These are phyloP conservation scores for Ascoidea tarda DNA, from an alignment of 805 yeast species.

Conservation along the genomic window DNA sequence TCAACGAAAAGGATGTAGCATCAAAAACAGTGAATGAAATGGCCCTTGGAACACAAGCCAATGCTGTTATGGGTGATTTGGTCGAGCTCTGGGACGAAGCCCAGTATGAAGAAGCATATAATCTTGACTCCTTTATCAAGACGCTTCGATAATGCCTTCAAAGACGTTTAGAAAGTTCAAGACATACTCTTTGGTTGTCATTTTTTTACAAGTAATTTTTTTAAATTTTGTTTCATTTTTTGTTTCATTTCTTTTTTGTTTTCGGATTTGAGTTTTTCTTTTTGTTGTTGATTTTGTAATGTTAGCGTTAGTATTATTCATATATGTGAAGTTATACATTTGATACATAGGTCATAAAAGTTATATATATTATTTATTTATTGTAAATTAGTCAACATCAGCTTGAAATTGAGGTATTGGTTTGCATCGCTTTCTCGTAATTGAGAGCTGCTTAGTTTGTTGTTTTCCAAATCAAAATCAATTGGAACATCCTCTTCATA, in stretches of 20 bases:
- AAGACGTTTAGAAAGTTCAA: background rate
- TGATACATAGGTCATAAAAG: too few species aligned
- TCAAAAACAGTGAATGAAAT: slow-evolving; percentile 38
- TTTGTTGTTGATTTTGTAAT: too few species aligned
- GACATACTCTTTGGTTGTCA: too few species aligned
- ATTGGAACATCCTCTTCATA: slow-evolving; percentile 20
- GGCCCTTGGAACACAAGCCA: slow-evolving; percentile 75
- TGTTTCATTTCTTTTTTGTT: too few species aligned
- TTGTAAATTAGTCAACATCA: too few species aligned
- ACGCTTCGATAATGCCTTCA: slow-evolving; percentile 33
- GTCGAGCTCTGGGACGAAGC: slow-evolving; percentile 94
- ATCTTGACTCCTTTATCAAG: slow-evolving; percentile 83
- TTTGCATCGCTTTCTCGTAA: slow-evolving; percentile 28
- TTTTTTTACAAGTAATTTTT: too few species aligned
- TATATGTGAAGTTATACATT: too few species aligned
- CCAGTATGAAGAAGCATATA: slow-evolving; percentile 94
- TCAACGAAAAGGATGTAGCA: slow-evolving; percentile 22
- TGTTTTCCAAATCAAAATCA: slow-evolving; percentile 15
- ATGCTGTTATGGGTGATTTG: slow-evolving; percentile 65
- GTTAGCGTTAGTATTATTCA: too few species aligned
- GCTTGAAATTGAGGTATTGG: too few species aligned
- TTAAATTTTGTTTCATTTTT: too few species aligned
- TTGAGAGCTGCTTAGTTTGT: slow-evolving; percentile 74
- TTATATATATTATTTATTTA: too few species aligned
- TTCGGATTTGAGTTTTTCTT: too few species aligned